phyloP scores from a whole-genome alignment of 768 basidiomycete species.

The Xerocomus spinulosus region DNA sequence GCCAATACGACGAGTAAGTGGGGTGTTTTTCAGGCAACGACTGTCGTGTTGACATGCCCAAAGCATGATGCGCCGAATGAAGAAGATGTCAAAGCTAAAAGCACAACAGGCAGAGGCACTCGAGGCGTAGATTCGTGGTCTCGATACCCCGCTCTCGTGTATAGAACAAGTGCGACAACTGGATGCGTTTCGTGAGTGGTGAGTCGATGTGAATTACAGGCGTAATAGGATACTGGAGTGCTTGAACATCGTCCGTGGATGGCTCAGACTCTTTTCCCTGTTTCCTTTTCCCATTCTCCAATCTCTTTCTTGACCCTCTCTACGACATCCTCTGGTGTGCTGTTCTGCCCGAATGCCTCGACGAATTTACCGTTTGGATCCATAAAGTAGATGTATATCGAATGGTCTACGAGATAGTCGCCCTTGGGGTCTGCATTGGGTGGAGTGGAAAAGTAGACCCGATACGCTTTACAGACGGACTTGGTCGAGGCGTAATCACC shows the following conservation, averaged over 20 bases:
- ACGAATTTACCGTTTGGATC: constrained; percentile 92
- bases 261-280: constrained; percentile 29
- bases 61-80: constrained; percentile 89
- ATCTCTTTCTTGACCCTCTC: constrained; percentile 55
- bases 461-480: constrained; percentile 87
- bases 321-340: constrained; percentile 62
- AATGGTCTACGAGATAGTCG: constrained; percentile 96
- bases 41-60: not conserved
- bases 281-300: constrained; percentile 36
- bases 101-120: constrained; percentile 39
- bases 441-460: constrained; percentile 97
- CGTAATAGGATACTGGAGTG: too few species aligned
- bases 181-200: constrained; percentile 11
- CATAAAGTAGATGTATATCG: constrained; percentile 98
- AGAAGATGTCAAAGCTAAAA: constrained; percentile 72
- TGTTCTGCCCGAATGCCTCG: constrained; percentile 91
- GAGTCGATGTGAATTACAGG: too few species aligned
- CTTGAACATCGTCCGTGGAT: too few species aligned
- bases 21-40: not conserved
- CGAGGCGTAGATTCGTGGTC: constrained; percentile 23
- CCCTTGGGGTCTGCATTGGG: constrained; percentile 81
- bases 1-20: constrained; percentile 92
- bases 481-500: constrained; percentile 86
- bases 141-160: constrained; percentile 12
- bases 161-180: constrained; percentile 8